Conservation (phyloP, 345 rosid genomes). For the Eucalyptus marginata region DNA sequence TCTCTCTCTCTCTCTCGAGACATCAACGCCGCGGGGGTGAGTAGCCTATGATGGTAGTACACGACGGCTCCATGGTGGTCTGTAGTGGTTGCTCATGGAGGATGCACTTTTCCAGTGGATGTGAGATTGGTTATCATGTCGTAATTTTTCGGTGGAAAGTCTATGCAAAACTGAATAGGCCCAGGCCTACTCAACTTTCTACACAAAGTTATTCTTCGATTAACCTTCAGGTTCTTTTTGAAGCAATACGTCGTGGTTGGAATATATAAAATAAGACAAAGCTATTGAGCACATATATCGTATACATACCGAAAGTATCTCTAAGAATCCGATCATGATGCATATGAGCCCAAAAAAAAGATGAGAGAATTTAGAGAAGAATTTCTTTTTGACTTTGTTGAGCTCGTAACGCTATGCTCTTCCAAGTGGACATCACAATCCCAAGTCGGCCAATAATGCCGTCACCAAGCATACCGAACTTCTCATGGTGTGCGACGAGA, state of each 20-base stretch:
- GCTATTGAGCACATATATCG: neutral
- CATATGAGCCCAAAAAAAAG: neutral
- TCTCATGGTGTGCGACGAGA: neutral
- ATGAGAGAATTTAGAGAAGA: neutral
- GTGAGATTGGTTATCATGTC: neutral
- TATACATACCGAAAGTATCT: neutral
- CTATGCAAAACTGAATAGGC: neutral
- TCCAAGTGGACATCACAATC: neutral
- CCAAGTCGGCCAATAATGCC: neutral
- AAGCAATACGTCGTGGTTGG: neutral
- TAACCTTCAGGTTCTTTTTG: neutral
- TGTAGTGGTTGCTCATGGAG: neutral
- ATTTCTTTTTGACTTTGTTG: neutral
- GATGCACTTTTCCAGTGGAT: neutral
- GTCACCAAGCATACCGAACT: neutral
- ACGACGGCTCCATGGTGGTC: neutral
- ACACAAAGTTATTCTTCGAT: neutral
- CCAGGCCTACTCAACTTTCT: neutral
- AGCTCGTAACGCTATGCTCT: neutral
- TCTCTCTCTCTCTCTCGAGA: neutral
- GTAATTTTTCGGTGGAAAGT: neutral
- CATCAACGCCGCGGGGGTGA: neutral
- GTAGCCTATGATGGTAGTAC: neutral
- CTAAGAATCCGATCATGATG: neutral
- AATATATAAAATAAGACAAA: neutral